A percentile compares a stretch with the other conserved stretches of the same genome.
Conservation (phyloP, 2,329 filamentous ascomycete species). For the Parascedosporium putredinis region DNA sequence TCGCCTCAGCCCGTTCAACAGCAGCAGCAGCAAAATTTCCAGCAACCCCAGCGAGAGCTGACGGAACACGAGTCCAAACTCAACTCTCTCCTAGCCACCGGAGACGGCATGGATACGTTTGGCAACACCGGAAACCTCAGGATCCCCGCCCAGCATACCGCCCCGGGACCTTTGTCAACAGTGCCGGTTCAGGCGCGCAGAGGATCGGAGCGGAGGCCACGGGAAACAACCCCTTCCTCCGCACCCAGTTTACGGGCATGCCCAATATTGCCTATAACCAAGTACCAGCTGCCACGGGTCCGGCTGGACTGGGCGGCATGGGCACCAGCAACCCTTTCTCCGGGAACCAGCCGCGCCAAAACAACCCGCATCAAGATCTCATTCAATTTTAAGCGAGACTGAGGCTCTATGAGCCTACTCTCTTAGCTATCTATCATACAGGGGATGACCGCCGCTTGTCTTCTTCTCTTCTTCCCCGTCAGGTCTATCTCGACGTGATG, state of each 20-base stretch:
- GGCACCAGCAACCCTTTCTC: constrained; percentile 44
- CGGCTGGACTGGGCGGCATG: constrained; percentile 43
- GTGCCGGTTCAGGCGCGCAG: constrained; percentile 70
- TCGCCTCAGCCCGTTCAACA: constrained; percentile 36
- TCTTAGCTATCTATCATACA: too few species aligned
- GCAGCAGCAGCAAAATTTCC: constrained; percentile 31
- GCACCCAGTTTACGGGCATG: constrained; percentile 73
- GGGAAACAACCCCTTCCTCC: constrained; percentile 82
- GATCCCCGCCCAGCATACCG: constrained; percentile 92
- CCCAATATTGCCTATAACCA: constrained; percentile 48
- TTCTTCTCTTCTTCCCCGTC: too few species aligned
- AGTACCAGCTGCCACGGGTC: constrained; percentile 46
- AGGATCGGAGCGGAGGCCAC: constrained; percentile 61
- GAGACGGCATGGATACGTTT: constrained; percentile 94
- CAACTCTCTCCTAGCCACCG: constrained; percentile 73
- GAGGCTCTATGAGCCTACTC: too few species aligned
- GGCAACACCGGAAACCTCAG: constrained; percentile 94
- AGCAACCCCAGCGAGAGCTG: constrained; percentile 44
- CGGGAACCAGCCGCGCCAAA: constrained; percentile 36
- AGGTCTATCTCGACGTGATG: not conserved
- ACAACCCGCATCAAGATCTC: constrained; percentile 45
- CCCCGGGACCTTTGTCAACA: constrained; percentile 93
- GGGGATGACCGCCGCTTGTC: too few species aligned
- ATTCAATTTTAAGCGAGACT: constrained; percentile 49
- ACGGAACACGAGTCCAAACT: constrained; percentile 63